These are phyloP conservation scores for Rauvolfia tetraphylla DNA, from an alignment of 257 asterid genomes.

Conservation along the genomic window DNA sequence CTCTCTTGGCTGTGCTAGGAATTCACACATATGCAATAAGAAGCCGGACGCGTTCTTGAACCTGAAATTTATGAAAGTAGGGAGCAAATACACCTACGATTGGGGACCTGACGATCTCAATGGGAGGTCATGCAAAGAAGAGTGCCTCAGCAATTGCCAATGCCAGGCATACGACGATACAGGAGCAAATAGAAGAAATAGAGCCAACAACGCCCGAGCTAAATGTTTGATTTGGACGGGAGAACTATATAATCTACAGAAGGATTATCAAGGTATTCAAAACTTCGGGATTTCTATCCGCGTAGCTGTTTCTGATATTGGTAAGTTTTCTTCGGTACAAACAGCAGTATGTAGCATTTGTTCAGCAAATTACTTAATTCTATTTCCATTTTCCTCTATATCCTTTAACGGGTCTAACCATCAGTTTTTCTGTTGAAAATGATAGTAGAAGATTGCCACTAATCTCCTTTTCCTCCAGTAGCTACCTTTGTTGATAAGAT, in stretches of 20 bases:
- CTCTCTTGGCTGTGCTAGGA: background rate
- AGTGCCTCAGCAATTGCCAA: background rate
- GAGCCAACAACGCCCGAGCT: background rate
- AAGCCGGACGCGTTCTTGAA: background rate
- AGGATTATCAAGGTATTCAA: no score
- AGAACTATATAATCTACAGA: background rate
- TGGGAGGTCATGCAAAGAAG: background rate
- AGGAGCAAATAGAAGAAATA: no score
- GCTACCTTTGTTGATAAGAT: background rate
- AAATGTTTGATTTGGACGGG: background rate
- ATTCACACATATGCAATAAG: slow-evolving; percentile 3
- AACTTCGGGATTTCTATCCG: no score
- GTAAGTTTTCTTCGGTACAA: background rate
- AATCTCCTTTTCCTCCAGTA: background rate
- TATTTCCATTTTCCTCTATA: no score
- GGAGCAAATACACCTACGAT: background rate
- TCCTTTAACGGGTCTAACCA: no score
- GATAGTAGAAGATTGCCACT: no score
- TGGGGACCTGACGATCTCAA: accelerated
- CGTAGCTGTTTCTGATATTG: background rate
- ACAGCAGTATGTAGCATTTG: no score
- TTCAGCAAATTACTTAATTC: no score
- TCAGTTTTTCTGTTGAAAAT: no score
- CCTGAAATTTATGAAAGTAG: background rate
- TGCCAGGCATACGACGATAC: background rate